These are phyloP conservation scores for Alliaria petiolata DNA, from an alignment of 345 rosid species.

Conservation along the genomic window DNA sequence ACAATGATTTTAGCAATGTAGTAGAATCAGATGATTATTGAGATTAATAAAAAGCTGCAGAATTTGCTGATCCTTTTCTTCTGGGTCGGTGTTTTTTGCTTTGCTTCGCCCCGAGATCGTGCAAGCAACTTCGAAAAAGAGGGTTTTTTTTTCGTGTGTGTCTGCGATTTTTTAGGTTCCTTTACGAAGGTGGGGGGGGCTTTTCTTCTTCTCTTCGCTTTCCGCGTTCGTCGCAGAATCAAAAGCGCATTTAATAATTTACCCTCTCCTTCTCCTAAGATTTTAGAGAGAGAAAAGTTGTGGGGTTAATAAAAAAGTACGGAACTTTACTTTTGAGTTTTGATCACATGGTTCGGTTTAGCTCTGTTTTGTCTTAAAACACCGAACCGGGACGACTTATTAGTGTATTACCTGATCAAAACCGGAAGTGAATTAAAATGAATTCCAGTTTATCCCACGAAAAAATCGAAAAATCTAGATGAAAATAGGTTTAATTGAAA, in stretches of 20 bases:
- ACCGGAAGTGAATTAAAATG: background rate
- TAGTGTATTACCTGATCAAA: too few relatives aligned
- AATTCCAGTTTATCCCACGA: background rate
- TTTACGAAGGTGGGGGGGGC: slow-evolving; percentile 5
- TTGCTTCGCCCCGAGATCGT: slow-evolving; percentile 25
- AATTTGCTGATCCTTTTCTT: slow-evolving; percentile 13
- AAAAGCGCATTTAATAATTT: slow-evolving; percentile 12
- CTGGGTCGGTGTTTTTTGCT: slow-evolving; percentile 5
- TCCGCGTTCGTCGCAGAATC: slow-evolving; percentile 28
- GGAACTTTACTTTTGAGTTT: background rate
- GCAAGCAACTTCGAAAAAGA: slow-evolving; percentile 18
- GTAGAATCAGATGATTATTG: background rate
- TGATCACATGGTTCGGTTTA: slow-evolving; percentile 12
- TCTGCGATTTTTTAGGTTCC: background rate
- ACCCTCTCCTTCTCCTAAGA: slow-evolving; percentile 4
- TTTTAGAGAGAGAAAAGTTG: slow-evolving; percentile 17
- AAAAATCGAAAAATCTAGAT: background rate
- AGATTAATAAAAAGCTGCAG: slow-evolving; percentile 8
- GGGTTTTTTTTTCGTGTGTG: background rate
- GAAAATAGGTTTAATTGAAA: background rate
- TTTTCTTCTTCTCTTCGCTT: slow-evolving; percentile 22
- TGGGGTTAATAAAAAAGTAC: slow-evolving; percentile 1
- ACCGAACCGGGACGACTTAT: background rate
- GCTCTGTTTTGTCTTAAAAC: background rate
- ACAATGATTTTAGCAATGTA: background rate